Conservation (phyloP, 306 rosid species). For the Vicia faba region DNA sequence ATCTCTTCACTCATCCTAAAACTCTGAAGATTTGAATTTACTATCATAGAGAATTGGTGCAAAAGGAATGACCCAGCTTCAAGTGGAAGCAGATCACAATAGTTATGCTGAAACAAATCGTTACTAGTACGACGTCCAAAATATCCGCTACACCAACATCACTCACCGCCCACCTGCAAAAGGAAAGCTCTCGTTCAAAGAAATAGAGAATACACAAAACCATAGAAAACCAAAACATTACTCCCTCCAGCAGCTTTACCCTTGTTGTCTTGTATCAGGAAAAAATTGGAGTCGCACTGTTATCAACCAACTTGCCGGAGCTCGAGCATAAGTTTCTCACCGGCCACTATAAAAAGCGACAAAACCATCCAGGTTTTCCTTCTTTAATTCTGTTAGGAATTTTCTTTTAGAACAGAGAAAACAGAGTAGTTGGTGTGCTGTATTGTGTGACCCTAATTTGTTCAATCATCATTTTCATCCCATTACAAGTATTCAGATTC, state of each 20-base stretch:
- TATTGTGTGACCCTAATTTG: neutral
- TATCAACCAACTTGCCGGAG: neutral
- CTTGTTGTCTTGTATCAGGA: neutral
- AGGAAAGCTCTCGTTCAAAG: too few relatives aligned
- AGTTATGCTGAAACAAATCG: too few relatives aligned
- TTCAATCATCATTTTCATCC: constrained; percentile 15
- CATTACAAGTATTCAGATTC: constrained; percentile 3
- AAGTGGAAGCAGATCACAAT: constrained; percentile 52
- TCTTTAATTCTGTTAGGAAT: neutral
- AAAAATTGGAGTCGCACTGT: neutral
- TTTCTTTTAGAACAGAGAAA: neutral
- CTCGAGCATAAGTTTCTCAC: neutral
- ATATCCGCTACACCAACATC: too few relatives aligned
- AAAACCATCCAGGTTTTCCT: neutral
- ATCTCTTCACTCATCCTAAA: constrained; percentile 81
- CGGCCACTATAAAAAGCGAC: too few relatives aligned
- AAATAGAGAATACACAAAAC: too few relatives aligned
- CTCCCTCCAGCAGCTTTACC: neutral
- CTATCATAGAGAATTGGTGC: constrained; percentile 59
- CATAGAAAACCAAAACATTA: too few relatives aligned
- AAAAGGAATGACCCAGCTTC: constrained; percentile 76
- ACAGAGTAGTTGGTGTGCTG: neutral
- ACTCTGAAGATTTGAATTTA: constrained; percentile 67
- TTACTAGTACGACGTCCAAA: too few relatives aligned
- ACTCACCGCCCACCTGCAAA: too few relatives aligned